Evolutionary conservation across 805 yeast species (phyloP), one percentile per base, ranked within the genome.

Genomic region (Ogataea trehalophila): DNA sequence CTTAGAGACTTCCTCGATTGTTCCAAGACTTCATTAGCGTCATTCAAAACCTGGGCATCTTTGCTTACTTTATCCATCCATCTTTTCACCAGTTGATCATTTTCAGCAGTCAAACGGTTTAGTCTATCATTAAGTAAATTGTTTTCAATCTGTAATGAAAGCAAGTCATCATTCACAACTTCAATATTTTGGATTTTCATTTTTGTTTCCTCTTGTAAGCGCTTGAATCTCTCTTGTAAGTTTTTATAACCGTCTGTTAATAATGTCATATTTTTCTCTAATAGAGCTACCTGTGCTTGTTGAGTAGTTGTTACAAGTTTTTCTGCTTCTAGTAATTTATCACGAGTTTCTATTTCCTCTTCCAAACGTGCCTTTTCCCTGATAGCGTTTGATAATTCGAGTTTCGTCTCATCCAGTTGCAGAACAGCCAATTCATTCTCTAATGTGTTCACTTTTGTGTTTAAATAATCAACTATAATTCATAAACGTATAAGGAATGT

Each of bases 111-210:
- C 36, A 75, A 54, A n/a, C 60, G 54, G 6, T 49, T 51, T 20
- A 72, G 55, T 46, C 61, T 57, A 2, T 63, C 66, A 16, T 55
- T 63, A 45, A 77, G 56, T 26, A 78, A 70, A 47, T 76, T 76
- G 46, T 69, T 72, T 55, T 77, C 81, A 39, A 79, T 75, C 55
- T 76, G 77, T 33, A 68, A 57, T 17, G 77, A 70, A 44, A 79
- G 60, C 6, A 74, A 57, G 52, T 76, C 79, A 52, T 79, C 83
- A 50, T 77, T 78, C 33, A 75, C 65, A 7, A 74, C 56, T 44
- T 76, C 81, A 33, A 78, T 66, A 29, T 74, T 70, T 48, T 71
- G 70, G 49, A 71, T 71, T 57, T 73, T 77, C 47, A 62, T 41
- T n/a, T 46, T 51, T n/a, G 57, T 45, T 43, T 68, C 72, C 44